Base-by-base conservation (phyloP, 352 stramenopile species). In the Plasmopara viticola region DNA sequence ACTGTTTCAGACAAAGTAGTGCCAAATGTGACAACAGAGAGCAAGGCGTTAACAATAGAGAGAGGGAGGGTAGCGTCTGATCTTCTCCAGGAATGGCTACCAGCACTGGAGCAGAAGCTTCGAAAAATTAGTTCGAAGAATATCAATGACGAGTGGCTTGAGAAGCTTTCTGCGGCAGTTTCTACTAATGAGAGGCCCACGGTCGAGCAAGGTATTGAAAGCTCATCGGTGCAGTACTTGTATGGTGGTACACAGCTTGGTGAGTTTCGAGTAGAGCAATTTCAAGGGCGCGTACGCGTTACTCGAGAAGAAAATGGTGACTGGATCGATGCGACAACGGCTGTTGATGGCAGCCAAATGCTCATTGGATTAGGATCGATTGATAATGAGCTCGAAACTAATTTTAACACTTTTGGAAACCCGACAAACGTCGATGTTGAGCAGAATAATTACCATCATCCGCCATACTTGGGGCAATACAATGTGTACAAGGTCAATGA, bases 201-300 rank as follows among this genome's bases (percentile, higher is more conserved):
- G 9, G 61, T 5, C 12, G 42, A 64, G 39, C 49, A 60, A 49
- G 43, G 61, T 28, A 20, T 31, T 9, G 44, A 51, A 48, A 44
- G 40, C 56, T 44, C 55, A 46, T 45, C 49, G 25, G 58, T 64
- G 17, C 62, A 76, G 53, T 71, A 64, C 25, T 48, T 90, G 31
- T 72, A 84, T 59, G 79, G 82, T 29, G 79, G 78, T 5, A 66
- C 52, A 9, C 51, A 60, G 25, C 69, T 90, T 9, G 83, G 83
- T 17, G 53, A 80, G 17, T 90, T 91, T 49, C 64, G 71, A 28
- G 56, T 93, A 18, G 74, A 90, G 34, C 78, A 89, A 35, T 50
- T 74, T 37, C 69, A 77, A 29, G 64, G 68, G 7, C 52, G 70
- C 37, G 68, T 85, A 55, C 73, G 78, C 12, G 72, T 87, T 43